phyloP scores from a whole-genome alignment of 2,329 filamentous ascomycete genomes.

The Talaromyces marneffei region DNA sequence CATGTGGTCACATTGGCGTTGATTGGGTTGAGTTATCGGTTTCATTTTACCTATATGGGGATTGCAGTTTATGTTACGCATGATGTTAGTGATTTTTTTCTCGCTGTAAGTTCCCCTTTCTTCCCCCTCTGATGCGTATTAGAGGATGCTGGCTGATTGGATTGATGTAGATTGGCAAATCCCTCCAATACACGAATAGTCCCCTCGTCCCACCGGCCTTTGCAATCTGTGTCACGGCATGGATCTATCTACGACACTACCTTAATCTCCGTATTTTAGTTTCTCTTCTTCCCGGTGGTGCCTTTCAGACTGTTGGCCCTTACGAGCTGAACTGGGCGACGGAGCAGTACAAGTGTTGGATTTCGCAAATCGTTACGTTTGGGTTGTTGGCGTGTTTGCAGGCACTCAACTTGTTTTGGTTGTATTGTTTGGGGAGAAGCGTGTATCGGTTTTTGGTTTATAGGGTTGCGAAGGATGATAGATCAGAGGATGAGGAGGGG shows the following conservation, averaged over 20 bases:
- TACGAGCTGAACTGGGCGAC: constrained; percentile 13
- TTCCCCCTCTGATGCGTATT: too few species aligned
- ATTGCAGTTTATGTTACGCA: constrained; percentile 13
- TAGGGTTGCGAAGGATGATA: constrained; percentile 10
- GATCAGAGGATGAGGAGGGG: constrained; percentile 10
- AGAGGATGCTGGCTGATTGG: background rate
- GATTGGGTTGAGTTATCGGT: constrained; percentile 14
- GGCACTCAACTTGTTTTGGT: constrained; percentile 12
- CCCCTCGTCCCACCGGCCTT: background rate
- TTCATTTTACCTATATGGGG: constrained; percentile 14
- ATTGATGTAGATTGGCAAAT: constrained; percentile 8
- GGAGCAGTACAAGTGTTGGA: constrained; percentile 14
- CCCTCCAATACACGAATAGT: constrained; percentile 6
- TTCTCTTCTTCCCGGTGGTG: constrained; percentile 6
- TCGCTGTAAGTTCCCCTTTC: constrained; percentile 2
- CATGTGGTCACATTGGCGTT: constrained; percentile 12
- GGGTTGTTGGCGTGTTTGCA: constrained; percentile 7
- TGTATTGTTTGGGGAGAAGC: constrained; percentile 11
- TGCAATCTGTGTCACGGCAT: background rate
- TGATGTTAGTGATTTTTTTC: constrained; percentile 13
- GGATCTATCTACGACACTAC: constrained; percentile 12
- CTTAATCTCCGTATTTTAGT: constrained; percentile 9
- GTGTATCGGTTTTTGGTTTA: constrained; percentile 7
- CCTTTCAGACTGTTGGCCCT: constrained; percentile 11
- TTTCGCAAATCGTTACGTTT: constrained; percentile 13